Base-by-base conservation (phyloP, 257 asterid species). In the Nicotiana tomentosiformis region DNA sequence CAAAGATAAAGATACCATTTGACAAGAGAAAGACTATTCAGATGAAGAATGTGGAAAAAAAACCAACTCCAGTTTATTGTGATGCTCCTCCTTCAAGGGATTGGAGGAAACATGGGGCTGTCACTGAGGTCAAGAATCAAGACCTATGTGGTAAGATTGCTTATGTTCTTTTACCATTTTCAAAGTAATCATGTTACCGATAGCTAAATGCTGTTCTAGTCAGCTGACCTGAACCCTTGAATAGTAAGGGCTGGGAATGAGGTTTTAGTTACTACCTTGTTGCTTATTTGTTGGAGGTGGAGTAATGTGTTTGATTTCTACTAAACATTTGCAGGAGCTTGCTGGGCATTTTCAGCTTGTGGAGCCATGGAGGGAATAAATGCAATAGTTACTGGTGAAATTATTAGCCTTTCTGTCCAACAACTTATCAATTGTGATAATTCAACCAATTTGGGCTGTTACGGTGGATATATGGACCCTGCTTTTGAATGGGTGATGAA, bases 291-390 rank as follows among this genome's bases (percentile, higher is more conserved):
- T 11, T 70, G 17, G 58, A n/a, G 78, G 78, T 74, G 64, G 64
- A 74, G 43, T 46, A 74, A 15, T 74, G 29, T 46, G 23, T 17
- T 74, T 14, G 39, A 74, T 74, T 66, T 49, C 8, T 68, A n/a
- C 69, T 20, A 4, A 49, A 61, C 79, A 62, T 69, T 26, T 62
- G 66, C 51, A 88, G 89, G 89, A 82, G 81, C 87, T 80, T 82
- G 89, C 60, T 88, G 88, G 90, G 87, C 89, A 55, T 88, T 88
- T 68, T 88, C 90, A 26, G 69, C 90, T 43, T 66, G 82, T 26
- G 89, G 89, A 60, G 87, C 87, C 14, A 58, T 86, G 23, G 87
- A 88, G 69, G 91, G 86, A 55, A 77, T 81, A 82, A 86, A 70
- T 74, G 87, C 86, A 72, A n/a, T 88, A 81, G 77, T 74, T 39